Evolutionary conservation across 2,329 filamentous ascomycete genomes (phyloP).

Genomic region (Ceratocystis ficicola): DNA sequence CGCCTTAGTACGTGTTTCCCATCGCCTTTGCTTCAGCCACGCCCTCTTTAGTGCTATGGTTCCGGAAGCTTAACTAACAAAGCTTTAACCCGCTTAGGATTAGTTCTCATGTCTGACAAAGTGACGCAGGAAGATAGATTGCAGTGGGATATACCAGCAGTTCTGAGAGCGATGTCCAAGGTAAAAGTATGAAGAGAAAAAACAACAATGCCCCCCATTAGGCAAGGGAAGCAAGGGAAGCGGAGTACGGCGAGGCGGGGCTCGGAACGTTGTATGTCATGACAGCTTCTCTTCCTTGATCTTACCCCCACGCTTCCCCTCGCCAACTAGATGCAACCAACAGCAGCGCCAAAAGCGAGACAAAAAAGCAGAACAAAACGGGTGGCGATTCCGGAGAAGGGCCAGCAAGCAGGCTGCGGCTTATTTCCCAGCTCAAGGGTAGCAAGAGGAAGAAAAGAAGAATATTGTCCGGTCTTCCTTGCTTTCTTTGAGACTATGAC

Average conservation of each 20-base stretch:
- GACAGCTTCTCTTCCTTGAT: neutral
- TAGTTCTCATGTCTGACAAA: neutral
- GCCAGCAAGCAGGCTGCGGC: neutral
- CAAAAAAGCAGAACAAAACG: too few species aligned
- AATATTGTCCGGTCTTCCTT: neutral
- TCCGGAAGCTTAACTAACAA: conserved; percentile 3
- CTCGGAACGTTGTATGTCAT: neutral
- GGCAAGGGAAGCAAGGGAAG: too few species aligned
- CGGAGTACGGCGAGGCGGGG: too few species aligned
- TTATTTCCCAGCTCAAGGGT: neutral
- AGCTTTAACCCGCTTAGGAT: conserved; percentile 2
- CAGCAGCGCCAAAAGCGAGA: too few species aligned
- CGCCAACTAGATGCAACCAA: neutral
- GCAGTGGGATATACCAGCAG: neutral
- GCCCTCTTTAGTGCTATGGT: neutral
- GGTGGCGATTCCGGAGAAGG: neutral
- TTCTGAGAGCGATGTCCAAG: neutral
- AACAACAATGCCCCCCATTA: neutral
- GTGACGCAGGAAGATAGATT: neutral
- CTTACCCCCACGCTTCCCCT: neutral
- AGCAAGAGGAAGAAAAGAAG: neutral
- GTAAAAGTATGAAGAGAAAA: neutral
- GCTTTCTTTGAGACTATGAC: neutral
- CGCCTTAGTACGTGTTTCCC: neutral
- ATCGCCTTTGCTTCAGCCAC: neutral